Conservation (phyloP, 2,329 filamentous ascomycete genomes). For the Rhexocercosporidium sp. region DNA sequence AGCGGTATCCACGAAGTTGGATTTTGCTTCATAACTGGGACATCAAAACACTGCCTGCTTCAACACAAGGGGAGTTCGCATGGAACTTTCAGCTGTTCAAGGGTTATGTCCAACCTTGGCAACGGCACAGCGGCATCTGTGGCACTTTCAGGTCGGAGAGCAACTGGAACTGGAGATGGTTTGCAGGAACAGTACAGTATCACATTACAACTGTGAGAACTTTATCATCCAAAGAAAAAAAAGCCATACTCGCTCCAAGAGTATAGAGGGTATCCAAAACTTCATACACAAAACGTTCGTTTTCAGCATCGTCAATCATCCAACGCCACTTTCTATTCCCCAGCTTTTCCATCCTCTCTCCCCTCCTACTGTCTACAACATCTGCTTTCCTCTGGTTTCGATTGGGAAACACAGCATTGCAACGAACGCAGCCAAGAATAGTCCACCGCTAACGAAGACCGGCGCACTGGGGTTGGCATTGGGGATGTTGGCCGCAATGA, state of each 20-base stretch:
- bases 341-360: not conserved
- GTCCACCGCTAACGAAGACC: conserved; percentile 60
- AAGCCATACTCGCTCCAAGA: not conserved
- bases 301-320: not conserved
- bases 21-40: not conserved
- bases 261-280: conserved; percentile 16
- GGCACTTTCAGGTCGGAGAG: too few relatives aligned
- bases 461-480: conserved; percentile 56
- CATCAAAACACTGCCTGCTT: not conserved
- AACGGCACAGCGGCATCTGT: not conserved
- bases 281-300: not conserved
- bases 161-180: not conserved
- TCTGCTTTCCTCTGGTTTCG: conserved; percentile 64
- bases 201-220: not conserved
- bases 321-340: not conserved
- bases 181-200: not conserved
- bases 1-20: not conserved
- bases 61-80: not conserved
- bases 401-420: conserved; percentile 66
- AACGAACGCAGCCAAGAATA: conserved; percentile 64
- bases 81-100: not conserved
- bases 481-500: conserved; percentile 62
- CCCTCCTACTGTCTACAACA: conserved; percentile 47
- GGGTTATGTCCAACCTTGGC: not conserved
- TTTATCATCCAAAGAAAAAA: not conserved